Evolutionary conservation across 805 yeast genomes (phyloP).

Genomic region (Ogataea paradorogensis): DNA sequence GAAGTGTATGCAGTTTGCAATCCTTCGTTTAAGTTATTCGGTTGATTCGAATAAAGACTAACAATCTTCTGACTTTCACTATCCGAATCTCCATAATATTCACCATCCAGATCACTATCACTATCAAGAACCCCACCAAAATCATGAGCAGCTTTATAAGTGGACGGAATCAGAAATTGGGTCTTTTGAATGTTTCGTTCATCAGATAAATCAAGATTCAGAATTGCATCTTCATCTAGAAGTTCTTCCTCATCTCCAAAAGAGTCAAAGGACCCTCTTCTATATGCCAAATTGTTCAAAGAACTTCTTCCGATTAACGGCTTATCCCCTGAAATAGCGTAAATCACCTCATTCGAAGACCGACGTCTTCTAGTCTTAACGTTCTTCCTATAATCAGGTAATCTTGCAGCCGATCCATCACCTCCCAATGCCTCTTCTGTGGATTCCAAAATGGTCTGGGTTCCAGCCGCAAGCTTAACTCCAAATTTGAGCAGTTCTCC

Average conservation of each 20-base stretch:
- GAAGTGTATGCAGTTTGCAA: conserved; percentile 70
- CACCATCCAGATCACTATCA: conserved; percentile 28
- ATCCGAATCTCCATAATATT: conserved; percentile 25
- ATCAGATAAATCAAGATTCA: conserved; percentile 11
- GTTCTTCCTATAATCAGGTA: conserved; percentile 14
- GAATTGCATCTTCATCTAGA: conserved; percentile 29
- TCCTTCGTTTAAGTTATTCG: conserved; percentile 68
- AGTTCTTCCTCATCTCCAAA: conserved; percentile 28
- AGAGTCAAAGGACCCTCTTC: conserved; percentile 27
- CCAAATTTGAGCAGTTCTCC: conserved; percentile 80
- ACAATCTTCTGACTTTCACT: conserved; percentile 43
- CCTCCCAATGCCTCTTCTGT: conserved; percentile 82
- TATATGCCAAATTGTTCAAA: conserved; percentile 11
- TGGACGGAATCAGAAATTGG: conserved; percentile 10
- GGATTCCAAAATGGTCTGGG: conserved; percentile 74
- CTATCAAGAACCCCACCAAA: conserved; percentile 19
- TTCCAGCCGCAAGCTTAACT: conserved; percentile 82
- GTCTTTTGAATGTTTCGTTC: conserved; percentile 7
- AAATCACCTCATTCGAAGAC: conserved; percentile 12
- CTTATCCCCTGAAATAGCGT: conserved; percentile 9
- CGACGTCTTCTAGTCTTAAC: conserved; percentile 9
- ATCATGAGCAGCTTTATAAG: conserved; percentile 3
- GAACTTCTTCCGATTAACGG: conserved; percentile 15
- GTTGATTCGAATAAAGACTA: conserved; percentile 84
- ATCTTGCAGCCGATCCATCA: conserved; percentile 48